Evolutionary conservation across 179 eudicot genomes (phyloP), one percentile per base, ranked within the genome.

Genomic region (Heliamphora pulchella): DNA sequence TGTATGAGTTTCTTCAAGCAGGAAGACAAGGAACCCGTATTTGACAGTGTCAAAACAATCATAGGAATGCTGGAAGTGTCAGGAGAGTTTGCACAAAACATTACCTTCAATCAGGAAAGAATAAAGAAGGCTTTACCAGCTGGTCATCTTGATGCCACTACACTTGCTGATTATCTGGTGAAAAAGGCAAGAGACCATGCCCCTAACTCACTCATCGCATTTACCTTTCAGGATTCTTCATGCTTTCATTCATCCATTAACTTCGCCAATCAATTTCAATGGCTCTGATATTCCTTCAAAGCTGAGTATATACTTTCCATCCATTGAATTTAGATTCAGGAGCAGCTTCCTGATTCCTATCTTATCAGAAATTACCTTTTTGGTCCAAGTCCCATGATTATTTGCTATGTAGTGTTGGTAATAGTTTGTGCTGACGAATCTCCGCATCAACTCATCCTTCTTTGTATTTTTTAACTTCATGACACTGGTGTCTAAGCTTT

Each of bases 61-160:
- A 47, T 86, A 47, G 99, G 96, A 74, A 96, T 96, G 99, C 93
- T 94, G 59, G 97, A 96, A 87, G 97, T 96, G 65, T 85, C 91
- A 55, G 89, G 92, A 1, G 99, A 96, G 85, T 96, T 96, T 87
- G 97, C 98, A 13, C 97, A 89, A 78, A 96, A 94, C 80, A 85
- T 96, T 22, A 86, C 91, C 55, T 96, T 92, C 76, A 94, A 94
- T 61, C 83, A 62, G 80, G 91, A 92, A 57, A 91, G 85, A 82
- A 96, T 96, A 67, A 82, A 84, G 82, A 88, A 82, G 57, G 88
- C 98, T 84, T 87, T 96, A 83, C 97, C 99, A 17, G 99, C 98
- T 81, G 99, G 99, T 78, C 95, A 92, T 87, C 99, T 96, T 80
- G 99, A 96, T 87, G 99, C 98, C 67, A 96, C 99, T 59, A 96